Evolutionary conservation across 257 asterid species (phyloP).

Genomic region (Solanum tarapatanum): DNA sequence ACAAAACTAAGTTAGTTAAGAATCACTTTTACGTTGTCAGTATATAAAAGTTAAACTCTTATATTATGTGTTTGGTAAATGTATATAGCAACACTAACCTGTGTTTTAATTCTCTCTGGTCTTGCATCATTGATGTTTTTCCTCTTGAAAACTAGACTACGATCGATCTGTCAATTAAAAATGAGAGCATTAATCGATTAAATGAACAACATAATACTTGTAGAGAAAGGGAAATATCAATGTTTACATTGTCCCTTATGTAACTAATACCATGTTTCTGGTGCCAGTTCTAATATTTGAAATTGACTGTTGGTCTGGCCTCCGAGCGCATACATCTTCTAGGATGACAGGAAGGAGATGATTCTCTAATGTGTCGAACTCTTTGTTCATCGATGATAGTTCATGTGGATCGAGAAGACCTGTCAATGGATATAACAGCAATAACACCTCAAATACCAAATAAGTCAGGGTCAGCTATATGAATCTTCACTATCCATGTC

Average conservation of each 20-base stretch:
- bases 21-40: background rate
- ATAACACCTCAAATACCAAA: background rate
- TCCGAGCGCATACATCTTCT: constrained; percentile 14
- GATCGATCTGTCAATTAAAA: constrained; percentile 9
- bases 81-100: constrained; percentile 11
- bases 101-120: constrained; percentile 10
- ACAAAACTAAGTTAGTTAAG: background rate
- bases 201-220: background rate
- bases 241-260: background rate
- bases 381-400: constrained; percentile 38
- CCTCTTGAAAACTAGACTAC: background rate
- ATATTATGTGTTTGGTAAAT: background rate
- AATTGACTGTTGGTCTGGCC: constrained; percentile 9
- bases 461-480: background rate
- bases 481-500: background rate
- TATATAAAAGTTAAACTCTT: background rate
- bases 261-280: constrained; percentile 18
- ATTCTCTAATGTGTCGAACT: constrained; percentile 9
- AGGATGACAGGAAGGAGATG: constrained; percentile 5
- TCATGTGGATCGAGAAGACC: constrained; percentile 64
- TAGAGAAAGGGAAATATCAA: background rate
- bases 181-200: background rate
- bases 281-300: background rate
- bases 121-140: constrained; percentile 7
- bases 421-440: background rate